phyloP scores from a whole-genome alignment of 441 rosid genomes.

The Hura crepitans region DNA sequence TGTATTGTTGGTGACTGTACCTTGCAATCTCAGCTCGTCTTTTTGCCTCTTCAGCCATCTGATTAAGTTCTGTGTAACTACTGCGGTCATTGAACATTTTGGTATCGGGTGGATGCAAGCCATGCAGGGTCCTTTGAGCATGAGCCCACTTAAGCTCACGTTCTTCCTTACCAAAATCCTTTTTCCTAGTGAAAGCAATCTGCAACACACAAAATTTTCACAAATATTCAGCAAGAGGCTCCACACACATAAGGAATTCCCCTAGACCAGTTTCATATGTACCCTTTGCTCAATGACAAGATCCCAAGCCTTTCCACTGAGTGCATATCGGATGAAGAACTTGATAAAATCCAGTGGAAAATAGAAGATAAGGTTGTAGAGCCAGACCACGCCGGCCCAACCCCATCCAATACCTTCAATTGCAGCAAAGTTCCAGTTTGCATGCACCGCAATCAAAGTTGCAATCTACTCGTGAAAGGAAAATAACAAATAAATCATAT shows the following conservation, averaged over 20 bases:
- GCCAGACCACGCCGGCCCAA: slow-evolving; percentile 79
- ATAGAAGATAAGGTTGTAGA: slow-evolving; percentile 47
- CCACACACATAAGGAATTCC: background rate
- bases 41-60: slow-evolving; percentile 73
- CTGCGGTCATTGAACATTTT: slow-evolving; percentile 41
- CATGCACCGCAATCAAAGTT: slow-evolving; percentile 56
- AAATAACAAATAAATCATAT: background rate
- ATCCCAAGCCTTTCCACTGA: slow-evolving; percentile 73
- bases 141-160: slow-evolving; percentile 79
- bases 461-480: slow-evolving; percentile 41
- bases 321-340: slow-evolving; percentile 46
- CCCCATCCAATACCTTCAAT: slow-evolving; percentile 68
- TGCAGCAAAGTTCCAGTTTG: slow-evolving; percentile 58
- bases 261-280: slow-evolving; percentile 6
- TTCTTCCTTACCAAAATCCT: slow-evolving; percentile 67
- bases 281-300: slow-evolving; percentile 69
- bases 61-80: slow-evolving; percentile 58
- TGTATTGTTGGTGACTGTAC: slow-evolving; percentile 27
- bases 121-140: slow-evolving; percentile 73
- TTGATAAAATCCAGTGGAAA: slow-evolving; percentile 58
- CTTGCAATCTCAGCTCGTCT: slow-evolving; percentile 71
- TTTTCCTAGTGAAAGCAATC: slow-evolving; percentile 74
- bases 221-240: slow-evolving; percentile 12
- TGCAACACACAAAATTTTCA: slow-evolving; percentile 14
- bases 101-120: slow-evolving; percentile 56